Percentiles rank a stretch among this genome's conserved stretches.
phyloP scores from a whole-genome alignment of 2,329 filamentous ascomycete species.

The Hypomyces rosellus region DNA sequence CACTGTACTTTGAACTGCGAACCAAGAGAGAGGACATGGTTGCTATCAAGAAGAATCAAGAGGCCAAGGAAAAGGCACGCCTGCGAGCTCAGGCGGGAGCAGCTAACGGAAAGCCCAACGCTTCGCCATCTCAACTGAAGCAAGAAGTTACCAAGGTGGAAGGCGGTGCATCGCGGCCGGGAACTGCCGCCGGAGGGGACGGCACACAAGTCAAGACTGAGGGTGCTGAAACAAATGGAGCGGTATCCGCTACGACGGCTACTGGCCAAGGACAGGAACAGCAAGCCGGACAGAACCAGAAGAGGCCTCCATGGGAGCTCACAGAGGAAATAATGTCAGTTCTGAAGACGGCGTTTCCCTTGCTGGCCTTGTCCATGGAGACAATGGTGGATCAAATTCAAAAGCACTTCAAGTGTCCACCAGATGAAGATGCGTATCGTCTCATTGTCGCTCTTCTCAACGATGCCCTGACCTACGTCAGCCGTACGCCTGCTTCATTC shows the following conservation, averaged over 20 bases:
- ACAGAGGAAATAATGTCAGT: constrained; percentile 93
- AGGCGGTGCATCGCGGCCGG: constrained; percentile 38
- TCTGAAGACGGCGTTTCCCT: constrained; percentile 92
- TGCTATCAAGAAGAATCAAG: constrained; percentile 83
- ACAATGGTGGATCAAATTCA: constrained; percentile 99
- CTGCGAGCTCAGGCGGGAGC: constrained; percentile 42
- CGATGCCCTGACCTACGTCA: constrained; percentile 88
- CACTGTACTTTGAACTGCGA: constrained; percentile 89
- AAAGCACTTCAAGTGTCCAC: constrained; percentile 98
- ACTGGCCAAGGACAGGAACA: constrained; percentile 15
- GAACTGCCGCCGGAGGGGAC: constrained; percentile 44
- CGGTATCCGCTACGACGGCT: constrained; percentile 20
- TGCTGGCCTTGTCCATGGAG: constrained; percentile 96
- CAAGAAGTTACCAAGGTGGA: constrained; percentile 41
- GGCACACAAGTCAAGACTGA: constrained; percentile 40
- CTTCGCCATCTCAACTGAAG: constrained; percentile 46
- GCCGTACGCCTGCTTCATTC: constrained; percentile 78
- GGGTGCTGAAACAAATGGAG: constrained; percentile 28
- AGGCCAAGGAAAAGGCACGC: constrained; percentile 60
- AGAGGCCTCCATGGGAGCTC: constrained; percentile 90
- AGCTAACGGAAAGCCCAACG: constrained; percentile 38
- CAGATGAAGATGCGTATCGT: constrained; percentile 94
- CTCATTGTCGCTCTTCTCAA: constrained; percentile 97
- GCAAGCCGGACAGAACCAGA: constrained; percentile 31
- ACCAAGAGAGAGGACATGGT: constrained; percentile 93